Conservation (phyloP, 2,329 filamentous ascomycete species). For the Claviceps monticola region DNA sequence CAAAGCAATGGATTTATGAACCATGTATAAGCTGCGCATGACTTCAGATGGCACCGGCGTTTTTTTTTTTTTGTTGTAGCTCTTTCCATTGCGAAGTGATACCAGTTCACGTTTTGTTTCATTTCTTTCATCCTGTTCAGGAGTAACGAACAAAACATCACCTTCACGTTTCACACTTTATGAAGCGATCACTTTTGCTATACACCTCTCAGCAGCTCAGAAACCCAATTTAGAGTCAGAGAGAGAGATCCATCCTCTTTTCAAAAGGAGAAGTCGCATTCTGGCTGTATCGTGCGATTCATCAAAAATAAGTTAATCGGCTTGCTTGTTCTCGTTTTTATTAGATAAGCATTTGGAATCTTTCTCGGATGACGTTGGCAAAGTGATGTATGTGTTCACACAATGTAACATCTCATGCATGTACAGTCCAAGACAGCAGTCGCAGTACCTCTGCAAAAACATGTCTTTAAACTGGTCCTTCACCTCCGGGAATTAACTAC, state of each 20-base stretch:
- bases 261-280: neutral
- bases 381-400: neutral
- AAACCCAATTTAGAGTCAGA: neutral
- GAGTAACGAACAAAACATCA: neutral
- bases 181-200: neutral
- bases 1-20: slow-evolving; percentile 20
- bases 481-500: slow-evolving; percentile 68
- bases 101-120: neutral
- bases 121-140: neutral
- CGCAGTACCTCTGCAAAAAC: too few species aligned
- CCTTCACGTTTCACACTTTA: neutral
- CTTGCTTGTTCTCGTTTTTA: neutral
- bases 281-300: neutral
- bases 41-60: slow-evolving; percentile 11
- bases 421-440: neutral
- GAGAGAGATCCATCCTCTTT: neutral
- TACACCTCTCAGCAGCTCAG: neutral
- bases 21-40: neutral
- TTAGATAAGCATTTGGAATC: neutral
- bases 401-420: neutral
- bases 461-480: slow-evolving; percentile 38
- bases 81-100: slow-evolving; percentile 3
- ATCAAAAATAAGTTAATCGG: neutral
- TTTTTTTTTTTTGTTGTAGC: slow-evolving; percentile 6
- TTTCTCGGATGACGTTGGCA: neutral